Evolutionary conservation across 148 eudicot species (phyloP).

Genomic region (Cornus kousa): DNA sequence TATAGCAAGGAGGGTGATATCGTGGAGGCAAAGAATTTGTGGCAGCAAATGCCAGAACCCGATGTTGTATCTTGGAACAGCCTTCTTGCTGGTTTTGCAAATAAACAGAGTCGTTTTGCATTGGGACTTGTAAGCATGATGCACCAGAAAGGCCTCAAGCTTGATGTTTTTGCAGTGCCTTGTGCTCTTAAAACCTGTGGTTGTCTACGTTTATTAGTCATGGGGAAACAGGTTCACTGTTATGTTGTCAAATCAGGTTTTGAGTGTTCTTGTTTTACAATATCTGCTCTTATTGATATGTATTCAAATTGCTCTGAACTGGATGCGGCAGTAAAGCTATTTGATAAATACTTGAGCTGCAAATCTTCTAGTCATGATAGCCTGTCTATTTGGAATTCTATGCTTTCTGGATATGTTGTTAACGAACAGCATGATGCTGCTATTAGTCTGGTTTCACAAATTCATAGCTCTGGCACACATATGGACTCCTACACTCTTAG

Average conservation of each 20-base stretch:
- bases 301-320: neutral
- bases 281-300: neutral
- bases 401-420: conserved; percentile 2
- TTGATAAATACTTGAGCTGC: neutral
- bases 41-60: neutral
- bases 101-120: neutral
- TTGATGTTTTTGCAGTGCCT: neutral
- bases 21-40: neutral
- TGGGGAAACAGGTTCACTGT: neutral
- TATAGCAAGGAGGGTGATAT: neutral
- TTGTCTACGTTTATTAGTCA: neutral
- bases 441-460: neutral
- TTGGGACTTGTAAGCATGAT: neutral
- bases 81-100: neutral
- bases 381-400: neutral
- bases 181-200: conserved; percentile 4
- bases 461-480: neutral
- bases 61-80: neutral
- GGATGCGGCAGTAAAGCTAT: neutral
- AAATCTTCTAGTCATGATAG: neutral
- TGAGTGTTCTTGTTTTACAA: neutral
- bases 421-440: neutral
- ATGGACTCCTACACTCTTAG: neutral
- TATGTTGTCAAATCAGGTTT: neutral
- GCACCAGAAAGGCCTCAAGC: neutral